Evolutionary conservation across 1,284 basidiomycete species (phyloP), one percentile per base, ranked within the genome.

Genomic region (Ganoderma resinaceum): DNA sequence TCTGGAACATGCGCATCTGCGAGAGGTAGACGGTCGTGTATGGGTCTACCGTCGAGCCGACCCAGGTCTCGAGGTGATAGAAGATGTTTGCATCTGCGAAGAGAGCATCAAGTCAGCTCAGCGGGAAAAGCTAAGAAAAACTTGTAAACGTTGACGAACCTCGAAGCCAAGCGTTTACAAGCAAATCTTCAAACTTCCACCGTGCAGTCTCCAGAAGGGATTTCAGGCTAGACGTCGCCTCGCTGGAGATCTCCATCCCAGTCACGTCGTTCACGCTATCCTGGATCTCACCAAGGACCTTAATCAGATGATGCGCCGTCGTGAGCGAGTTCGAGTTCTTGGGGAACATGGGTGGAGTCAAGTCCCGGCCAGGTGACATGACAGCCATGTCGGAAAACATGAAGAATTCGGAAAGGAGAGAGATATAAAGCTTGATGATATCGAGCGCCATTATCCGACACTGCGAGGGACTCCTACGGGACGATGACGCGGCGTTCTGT

Each of bases 371-470:
- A 23, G 85, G 82, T 49, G 83, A 76, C 82, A 86, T 87, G 62
- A 90, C 86, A 9, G 85, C 86, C 78, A 89, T 87, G 78, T 96
- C 90, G 7, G 96, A 97, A 65, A 99, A 85, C 57, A 86, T 87
- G 82, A 99, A 99, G 80, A 97, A 96, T 73, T 95, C 89, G 2
- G 95, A 96, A 37, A 99, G 82, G 11, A 94, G 86, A 3, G 91
- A 89, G 69, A 95, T 91, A 82, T 97, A 99, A 35, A 93, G 87
- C 76, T 94, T 94, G 73, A 98, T 86, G 65, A 98, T 90, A 75
- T 98, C 97, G 20, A 94, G 84, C 0, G 95, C 94, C 96, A 99
- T 98, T 2, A 91, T 91, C 31, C 91, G 88, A 76, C 94, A 95
- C 79, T 98, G 95, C 0, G 90, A 86, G 1, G 95, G 89, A 69